Base-by-base conservation (phyloP, 2,329 filamentous ascomycete species). In the Aspergillus neotritici region DNA sequence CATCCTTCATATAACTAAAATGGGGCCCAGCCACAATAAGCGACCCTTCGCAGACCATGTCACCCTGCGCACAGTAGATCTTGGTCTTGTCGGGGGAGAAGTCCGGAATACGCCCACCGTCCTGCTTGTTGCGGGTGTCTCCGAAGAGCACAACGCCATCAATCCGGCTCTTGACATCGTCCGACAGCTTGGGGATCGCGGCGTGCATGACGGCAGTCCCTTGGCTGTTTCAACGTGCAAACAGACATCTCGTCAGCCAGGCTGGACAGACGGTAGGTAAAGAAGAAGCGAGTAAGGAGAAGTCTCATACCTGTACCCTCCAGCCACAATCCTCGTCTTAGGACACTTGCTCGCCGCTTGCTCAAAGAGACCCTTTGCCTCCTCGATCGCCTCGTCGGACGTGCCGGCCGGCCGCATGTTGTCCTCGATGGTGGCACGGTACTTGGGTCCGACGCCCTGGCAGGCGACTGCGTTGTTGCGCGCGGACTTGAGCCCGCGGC, bases 41-140 rank as follows among this genome's bases (percentile, higher is more conserved):
- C 3, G 68, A 70, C 15, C 73, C 71, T 2, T 58, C 43, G 49
- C 75, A 78, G 12, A 78, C 75, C 35, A 69, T 47, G 47, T 78
- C 75, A 0, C 70, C 73, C 5, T 52, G 39, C 38, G 71, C 67
- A 41, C 74, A 78, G 31, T 73, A 67, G 12, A 75, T 70, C 49
- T 72, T 64, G 16, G 64, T 64, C 56, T 73, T 71, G 4, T 64
- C 63, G 37, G 61, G 52, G n/a, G 66, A 64, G 50, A 69, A 72
- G 31, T 62, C 59, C 3, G 64, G 60, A 31, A 71, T 70, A 43
- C 63, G 62, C 31, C 63, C 60, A 13, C 58, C 55, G 47, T 71
- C 67, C 51, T 67, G 57, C 43, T 49, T 43, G 31, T 66, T 67
- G 43, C 70, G 65, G 10, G 71, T 74, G 44, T 73, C 67, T 15